Percentiles rank a stretch among this genome's conserved stretches.
These are phyloP conservation scores for Echeveria elegans DNA, from an alignment of 164 flowering plant species.

Conservation along the genomic window DNA sequence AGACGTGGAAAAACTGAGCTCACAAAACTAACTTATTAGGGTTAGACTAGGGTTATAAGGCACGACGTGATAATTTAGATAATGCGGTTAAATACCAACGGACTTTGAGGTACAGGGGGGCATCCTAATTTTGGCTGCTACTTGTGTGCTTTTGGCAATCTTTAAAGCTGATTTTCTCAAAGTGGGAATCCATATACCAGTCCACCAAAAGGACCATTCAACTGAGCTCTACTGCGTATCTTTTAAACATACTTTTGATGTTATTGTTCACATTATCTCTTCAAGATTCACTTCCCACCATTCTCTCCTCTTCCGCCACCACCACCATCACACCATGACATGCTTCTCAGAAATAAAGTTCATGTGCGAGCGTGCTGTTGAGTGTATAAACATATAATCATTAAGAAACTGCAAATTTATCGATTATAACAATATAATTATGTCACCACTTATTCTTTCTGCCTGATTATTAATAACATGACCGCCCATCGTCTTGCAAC, in stretches of 20 bases:
- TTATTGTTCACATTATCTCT: not conserved
- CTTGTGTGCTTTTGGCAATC: not conserved
- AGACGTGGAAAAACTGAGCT: not conserved
- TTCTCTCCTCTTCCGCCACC: not conserved
- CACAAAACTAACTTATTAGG: slow-evolving; percentile 1
- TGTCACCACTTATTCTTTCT: too few species aligned
- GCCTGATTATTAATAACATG: too few species aligned
- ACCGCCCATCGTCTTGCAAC: too few species aligned
- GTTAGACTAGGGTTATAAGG: not conserved
- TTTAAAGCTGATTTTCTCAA: slow-evolving; percentile 5
- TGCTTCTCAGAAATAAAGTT: not conserved
- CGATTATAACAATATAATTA: too few species aligned
- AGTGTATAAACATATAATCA: not conserved
- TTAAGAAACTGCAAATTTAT: not conserved
- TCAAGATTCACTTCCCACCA: not conserved
- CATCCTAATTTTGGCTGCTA: not conserved
- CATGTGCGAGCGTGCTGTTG: not conserved
- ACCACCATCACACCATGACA: not conserved
- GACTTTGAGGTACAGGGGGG: not conserved
- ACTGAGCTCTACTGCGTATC: not conserved
- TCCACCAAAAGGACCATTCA: not conserved
- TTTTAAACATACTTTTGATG: not conserved
- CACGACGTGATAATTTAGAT: slow-evolving; percentile 4
- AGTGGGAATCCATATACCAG: slow-evolving; percentile 2
- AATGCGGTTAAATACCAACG: not conserved